Percentiles rank a stretch among this genome's conserved stretches.
These are phyloP conservation scores for Mycena maculata DNA, from an alignment of 768 basidiomycete genomes.

Conservation along the genomic window DNA sequence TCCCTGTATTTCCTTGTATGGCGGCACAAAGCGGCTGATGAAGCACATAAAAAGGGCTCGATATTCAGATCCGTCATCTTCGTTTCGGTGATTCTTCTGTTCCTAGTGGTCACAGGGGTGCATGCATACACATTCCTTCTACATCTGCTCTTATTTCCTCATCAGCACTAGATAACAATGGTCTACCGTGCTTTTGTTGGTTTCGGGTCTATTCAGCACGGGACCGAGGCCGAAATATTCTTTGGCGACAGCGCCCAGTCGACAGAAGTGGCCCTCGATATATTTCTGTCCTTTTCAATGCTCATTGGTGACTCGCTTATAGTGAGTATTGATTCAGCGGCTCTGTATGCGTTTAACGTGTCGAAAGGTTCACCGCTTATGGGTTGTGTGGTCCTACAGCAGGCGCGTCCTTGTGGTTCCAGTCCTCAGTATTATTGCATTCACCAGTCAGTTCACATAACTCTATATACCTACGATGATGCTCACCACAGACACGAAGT, in stretches of 20 bases:
- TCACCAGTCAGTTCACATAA: neutral
- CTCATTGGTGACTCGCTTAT: conserved; percentile 7
- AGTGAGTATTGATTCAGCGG: neutral
- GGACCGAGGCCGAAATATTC: neutral
- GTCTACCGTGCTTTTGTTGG: conserved; percentile 2
- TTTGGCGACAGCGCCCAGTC: neutral
- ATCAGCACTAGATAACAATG: neutral
- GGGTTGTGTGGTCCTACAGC: conserved; percentile 14
- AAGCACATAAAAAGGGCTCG: too few relatives aligned
- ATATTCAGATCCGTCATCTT: too few relatives aligned
- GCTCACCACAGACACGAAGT: neutral
- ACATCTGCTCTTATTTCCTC: too few relatives aligned
- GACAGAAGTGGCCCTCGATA: neutral
- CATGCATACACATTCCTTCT: too few relatives aligned
- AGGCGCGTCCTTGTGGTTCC: neutral
- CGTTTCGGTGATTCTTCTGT: too few relatives aligned
- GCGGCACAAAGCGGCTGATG: too few relatives aligned
- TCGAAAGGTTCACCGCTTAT: conserved; percentile 5
- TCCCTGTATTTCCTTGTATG: too few relatives aligned
- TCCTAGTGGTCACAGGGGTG: too few relatives aligned
- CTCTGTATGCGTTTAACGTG: neutral
- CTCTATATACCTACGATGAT: neutral
- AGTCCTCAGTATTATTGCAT: neutral
- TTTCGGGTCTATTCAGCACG: neutral
- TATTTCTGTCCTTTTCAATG: neutral